These are phyloP conservation scores for Sclerotinia glacialis DNA, from an alignment of 2,329 filamentous ascomycete genomes.

Conservation along the genomic window DNA sequence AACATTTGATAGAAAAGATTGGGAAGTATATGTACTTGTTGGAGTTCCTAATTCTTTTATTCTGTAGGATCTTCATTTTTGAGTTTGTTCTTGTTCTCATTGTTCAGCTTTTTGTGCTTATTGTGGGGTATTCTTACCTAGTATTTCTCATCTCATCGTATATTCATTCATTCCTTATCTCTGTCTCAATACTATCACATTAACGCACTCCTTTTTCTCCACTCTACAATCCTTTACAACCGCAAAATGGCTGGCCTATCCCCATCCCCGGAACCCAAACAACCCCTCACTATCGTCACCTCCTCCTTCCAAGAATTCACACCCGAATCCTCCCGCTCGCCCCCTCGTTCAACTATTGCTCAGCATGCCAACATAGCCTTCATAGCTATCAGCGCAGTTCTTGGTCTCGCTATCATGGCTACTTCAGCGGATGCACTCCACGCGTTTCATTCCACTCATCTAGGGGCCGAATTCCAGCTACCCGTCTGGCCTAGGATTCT, in stretches of 20 bases:
- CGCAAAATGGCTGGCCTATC: conserved; percentile 16
- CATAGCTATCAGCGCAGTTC: conserved; percentile 50
- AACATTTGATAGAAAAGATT: background rate
- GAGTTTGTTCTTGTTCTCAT: background rate
- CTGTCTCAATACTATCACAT: background rate
- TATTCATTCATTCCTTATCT: background rate
- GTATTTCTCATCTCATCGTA: background rate
- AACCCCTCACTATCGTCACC: conserved; percentile 2
- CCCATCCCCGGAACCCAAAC: conserved; percentile 14
- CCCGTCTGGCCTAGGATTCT: conserved; percentile 58
- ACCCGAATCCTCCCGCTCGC: conserved; percentile 17
- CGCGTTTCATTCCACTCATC: conserved; percentile 54
- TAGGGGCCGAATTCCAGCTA: conserved; percentile 48
- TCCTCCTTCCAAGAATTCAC: conserved; percentile 16
- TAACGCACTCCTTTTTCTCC: background rate
- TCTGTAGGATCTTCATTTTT: background rate
- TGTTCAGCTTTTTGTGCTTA: conserved; percentile 14
- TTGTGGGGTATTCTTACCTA: background rate
- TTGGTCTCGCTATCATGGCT: conserved; percentile 52
- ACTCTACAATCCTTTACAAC: background rate
- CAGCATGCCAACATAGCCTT: conserved; percentile 45
- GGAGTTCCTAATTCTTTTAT: background rate
- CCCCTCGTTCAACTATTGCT: conserved; percentile 41
- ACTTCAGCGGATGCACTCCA: conserved; percentile 53
- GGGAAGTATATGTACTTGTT: conserved; percentile 14